Base-by-base conservation (phyloP, 768 basidiomycete species). In the Trametes maxima region DNA sequence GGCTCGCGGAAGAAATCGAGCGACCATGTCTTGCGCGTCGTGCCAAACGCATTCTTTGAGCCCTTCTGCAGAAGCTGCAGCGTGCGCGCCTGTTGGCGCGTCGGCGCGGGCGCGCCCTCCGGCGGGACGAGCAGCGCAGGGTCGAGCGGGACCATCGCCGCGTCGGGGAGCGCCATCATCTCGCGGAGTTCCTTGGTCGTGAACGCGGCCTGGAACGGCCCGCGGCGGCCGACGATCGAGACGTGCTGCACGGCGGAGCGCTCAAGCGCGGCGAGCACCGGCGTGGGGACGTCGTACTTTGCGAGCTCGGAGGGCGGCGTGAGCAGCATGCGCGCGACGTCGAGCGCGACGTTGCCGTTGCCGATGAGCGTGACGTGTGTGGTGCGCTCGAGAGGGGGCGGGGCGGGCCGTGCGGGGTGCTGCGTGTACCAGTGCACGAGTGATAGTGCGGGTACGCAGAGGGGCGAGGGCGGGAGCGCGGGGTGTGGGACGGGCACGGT, bases 381-480 rank as follows among this genome's bases (percentile, higher is more conserved):
- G 3, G 85, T 74, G 42, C 80, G 81, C 33, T 91, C 84, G 1
- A 94, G 80, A 0, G 86, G 78, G 0, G 89, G 87, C 0, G 89
- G 79, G 1, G 60, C 70, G 0, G 83, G 79, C 11, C 79, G 77
- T 10, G 86, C 86, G 1, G 95, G 95, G 72, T 98, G 94, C 48
- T 84, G 87, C 13, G 96, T 98, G 77, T 99, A 98, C 95, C 95
- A 98, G 66, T 95, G 91, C 1, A 99, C 95, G 44, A 99, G 75
- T 0, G 84, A 85, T 3, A 97, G 79, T 0, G 95, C 94, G 1
- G 94, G 85, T 2, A 88, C 72, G 65, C 82, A 90, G 76, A 76
- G 67, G 65, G 44, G 72, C 77, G 69, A 80, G 17, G 67, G 83
- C 46, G 80, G 80, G 6, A 86, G 74, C 48, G 77, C 79, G 12